These are phyloP conservation scores for Nicotiana otophora DNA, from an alignment of 257 asterid species.

Conservation along the genomic window DNA sequence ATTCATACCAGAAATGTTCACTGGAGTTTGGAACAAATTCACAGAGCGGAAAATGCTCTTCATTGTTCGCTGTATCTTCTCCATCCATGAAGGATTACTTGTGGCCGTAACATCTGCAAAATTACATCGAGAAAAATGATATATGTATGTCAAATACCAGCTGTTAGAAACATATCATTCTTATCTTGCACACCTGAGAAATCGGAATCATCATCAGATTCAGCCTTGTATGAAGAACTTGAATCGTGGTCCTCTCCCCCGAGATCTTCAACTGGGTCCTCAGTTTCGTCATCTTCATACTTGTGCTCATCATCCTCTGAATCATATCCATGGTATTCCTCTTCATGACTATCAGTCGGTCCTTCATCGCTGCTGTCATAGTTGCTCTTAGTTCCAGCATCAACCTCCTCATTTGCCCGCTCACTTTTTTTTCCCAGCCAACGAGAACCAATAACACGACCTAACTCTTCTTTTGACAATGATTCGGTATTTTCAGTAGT, in stretches of 20 bases:
- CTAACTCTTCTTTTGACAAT: slow-evolving; percentile 87
- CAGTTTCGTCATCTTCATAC: slow-evolving; percentile 48
- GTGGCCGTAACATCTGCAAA: slow-evolving; percentile 50
- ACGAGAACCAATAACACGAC: slow-evolving; percentile 88
- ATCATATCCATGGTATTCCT: slow-evolving; percentile 55
- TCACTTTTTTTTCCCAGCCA: slow-evolving; percentile 79
- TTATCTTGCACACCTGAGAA: slow-evolving; percentile 47
- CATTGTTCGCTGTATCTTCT: slow-evolving; percentile 72
- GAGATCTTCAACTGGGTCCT: slow-evolving; percentile 52
- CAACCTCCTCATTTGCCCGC: slow-evolving; percentile 42
- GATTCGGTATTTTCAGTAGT: slow-evolving; percentile 45
- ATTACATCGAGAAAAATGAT: slow-evolving; percentile 21
- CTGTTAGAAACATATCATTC: not conserved
- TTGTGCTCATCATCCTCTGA: slow-evolving; percentile 59
- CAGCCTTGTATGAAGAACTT: slow-evolving; percentile 46
- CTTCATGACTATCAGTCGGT: slow-evolving; percentile 36
- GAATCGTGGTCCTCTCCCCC: slow-evolving; percentile 55
- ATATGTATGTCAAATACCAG: not conserved
- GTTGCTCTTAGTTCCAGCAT: slow-evolving; percentile 36
- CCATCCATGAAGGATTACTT: slow-evolving; percentile 72
- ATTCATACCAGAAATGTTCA: slow-evolving; percentile 77
- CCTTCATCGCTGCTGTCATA: slow-evolving; percentile 41
- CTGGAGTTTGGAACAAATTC: slow-evolving; percentile 77
- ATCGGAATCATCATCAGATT: slow-evolving; percentile 77
- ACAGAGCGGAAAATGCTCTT: slow-evolving; percentile 60